These are phyloP conservation scores for Eucalyptus tenuipes DNA, from an alignment of 345 rosid genomes.

Conservation along the genomic window DNA sequence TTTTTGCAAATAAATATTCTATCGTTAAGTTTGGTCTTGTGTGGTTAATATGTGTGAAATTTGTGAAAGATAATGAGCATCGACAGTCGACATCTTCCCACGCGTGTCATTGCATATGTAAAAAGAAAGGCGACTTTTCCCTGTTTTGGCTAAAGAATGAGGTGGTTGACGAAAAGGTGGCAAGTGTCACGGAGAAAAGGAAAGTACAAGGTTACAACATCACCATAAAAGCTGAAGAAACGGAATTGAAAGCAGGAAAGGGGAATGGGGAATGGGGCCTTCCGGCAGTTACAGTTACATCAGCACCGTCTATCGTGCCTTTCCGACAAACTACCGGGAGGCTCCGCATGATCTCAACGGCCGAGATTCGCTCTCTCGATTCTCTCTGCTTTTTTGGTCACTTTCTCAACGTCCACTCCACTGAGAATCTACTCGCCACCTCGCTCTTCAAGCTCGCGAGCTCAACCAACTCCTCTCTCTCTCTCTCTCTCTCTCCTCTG, in stretches of 20 bases:
- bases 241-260: neutral
- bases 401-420: neutral
- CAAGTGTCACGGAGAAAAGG: neutral
- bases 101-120: neutral
- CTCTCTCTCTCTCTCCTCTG: neutral
- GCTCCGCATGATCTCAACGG: neutral
- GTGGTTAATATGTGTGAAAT: neutral
- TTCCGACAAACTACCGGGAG: neutral
- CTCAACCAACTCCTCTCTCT: neutral
- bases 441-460: neutral
- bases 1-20: neutral
- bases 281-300: neutral
- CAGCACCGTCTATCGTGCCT: neutral
- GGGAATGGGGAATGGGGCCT: neutral
- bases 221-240: neutral
- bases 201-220: neutral
- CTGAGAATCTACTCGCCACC: neutral
- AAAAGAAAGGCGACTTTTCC: neutral
- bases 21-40: neutral
- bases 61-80: neutral
- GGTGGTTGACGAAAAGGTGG: neutral
- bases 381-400: neutral
- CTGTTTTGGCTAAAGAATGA: neutral
- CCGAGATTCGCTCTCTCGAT: neutral
- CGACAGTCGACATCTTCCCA: neutral